Base-by-base conservation (phyloP, 129 eudicot species). In the Helianthus annuus region DNA sequence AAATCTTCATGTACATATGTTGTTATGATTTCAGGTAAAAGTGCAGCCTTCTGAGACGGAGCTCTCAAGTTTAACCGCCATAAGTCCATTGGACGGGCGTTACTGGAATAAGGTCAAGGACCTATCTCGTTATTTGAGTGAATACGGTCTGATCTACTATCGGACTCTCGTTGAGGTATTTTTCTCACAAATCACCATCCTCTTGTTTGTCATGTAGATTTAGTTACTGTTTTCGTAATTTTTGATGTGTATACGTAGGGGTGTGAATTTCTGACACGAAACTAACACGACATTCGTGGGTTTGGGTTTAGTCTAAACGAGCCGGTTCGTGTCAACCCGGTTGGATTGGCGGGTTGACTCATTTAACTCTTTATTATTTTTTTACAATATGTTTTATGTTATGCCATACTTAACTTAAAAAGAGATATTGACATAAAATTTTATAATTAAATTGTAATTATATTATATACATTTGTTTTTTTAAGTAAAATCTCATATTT, bases 81-180 rank as follows among this genome's bases (percentile, higher is more conserved):
- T 94, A 59, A 90, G 91, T 60, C 97, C 97, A 6, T 70, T 94
- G 72, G 99, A 94, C 73, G 99, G 99, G 36, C 93, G 96, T 29
- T 94, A 94, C 61, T 74, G 98, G 92, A 71, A 27, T 66, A 87
- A 85, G 76, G 93, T 87, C 55, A 85, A 94, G 86, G 98, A 90
- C 36, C 75, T 94, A 78, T 74, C 95, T 72, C 93, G 85, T 16
- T 86, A 71, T 77, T 78, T 90, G 85, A 88, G 99, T 68, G 99
- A 94, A 80, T 90, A 88, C 69, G 97, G 97, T 29, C 78, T 95
- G 24, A 95, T 91, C 63, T 84, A 77, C 71, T 91, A 76, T 16
- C 85, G 97, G 39, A 88, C 90, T 77, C 70, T 91, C 4, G 96
- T 95, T 56, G 96, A 95, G 97, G 97, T 91, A 80, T 38, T 17